Evolutionary conservation across 805 yeast species (phyloP).

Genomic region (Myxozyma geophila): DNA sequence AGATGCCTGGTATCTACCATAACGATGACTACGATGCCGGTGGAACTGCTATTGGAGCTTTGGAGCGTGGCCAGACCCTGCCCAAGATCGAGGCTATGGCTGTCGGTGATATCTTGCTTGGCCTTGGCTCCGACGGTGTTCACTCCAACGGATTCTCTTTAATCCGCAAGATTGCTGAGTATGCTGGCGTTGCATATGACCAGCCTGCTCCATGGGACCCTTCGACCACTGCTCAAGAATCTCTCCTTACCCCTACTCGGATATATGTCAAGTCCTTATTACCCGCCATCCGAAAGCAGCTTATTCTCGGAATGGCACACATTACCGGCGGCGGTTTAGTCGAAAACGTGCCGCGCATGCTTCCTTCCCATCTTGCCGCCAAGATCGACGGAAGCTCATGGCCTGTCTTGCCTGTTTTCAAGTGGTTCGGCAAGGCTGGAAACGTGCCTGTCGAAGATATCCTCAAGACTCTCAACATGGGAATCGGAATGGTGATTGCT

Average conservation of each 20-base stretch:
- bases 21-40: constrained; percentile 96
- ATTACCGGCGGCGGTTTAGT: constrained; percentile 98
- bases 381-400: constrained; percentile 76
- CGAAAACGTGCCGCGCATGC: constrained; percentile 93
- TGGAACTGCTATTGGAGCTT: constrained; percentile 99
- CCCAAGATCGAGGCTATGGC: constrained; percentile 73
- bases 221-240: constrained; percentile 75
- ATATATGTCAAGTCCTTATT: constrained; percentile 92
- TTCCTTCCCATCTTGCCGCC: constrained; percentile 81
- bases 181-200: constrained; percentile 68
- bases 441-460: constrained; percentile 84
- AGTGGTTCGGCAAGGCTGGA: constrained; percentile 92
- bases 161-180: constrained; percentile 88
- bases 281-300: constrained; percentile 67
- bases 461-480: constrained; percentile 90
- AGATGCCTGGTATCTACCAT: constrained; percentile 99
- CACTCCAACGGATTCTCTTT: constrained; percentile 97
- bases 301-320: constrained; percentile 87
- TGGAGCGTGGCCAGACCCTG: constrained; percentile 68
- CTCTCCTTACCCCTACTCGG: constrained; percentile 84
- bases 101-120: constrained; percentile 81
- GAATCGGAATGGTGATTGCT: constrained; percentile 94
- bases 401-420: constrained; percentile 87
- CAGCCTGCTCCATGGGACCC: constrained; percentile 86
- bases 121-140: constrained; percentile 87